Percentiles rank a stretch among this genome's conserved stretches.
These are phyloP conservation scores for Hibiscus tridactylites DNA, from an alignment of 345 rosid genomes.

Conservation along the genomic window DNA sequence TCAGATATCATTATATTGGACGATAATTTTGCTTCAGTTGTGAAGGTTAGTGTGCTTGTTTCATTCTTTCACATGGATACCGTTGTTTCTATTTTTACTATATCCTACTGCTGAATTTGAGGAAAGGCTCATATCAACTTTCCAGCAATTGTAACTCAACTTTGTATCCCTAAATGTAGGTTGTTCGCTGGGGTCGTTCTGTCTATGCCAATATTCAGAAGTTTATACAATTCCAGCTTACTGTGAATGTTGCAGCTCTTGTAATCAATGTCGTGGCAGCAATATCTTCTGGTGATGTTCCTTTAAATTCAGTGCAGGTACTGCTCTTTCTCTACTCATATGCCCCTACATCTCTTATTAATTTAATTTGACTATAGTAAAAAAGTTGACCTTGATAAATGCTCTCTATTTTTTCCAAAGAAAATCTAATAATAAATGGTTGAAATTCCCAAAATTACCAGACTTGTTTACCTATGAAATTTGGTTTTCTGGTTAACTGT, in stretches of 20 bases:
- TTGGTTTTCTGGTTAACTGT: neutral
- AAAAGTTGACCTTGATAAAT: too few relatives aligned
- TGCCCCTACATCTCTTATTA: neutral
- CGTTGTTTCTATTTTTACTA: neutral
- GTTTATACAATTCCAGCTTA: constrained; percentile 93
- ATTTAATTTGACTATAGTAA: too few relatives aligned
- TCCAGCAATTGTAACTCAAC: neutral
- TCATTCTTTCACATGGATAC: neutral
- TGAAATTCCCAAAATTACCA: neutral
- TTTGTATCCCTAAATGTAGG: constrained; percentile 37
- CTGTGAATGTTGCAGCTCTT: constrained; percentile 93
- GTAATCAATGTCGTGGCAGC: constrained; percentile 89
- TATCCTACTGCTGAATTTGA: neutral
- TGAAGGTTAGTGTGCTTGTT: constrained; percentile 51
- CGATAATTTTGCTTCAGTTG: constrained; percentile 94
- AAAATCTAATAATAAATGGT: too few relatives aligned
- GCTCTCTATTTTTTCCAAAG: too few relatives aligned
- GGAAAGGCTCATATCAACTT: neutral
- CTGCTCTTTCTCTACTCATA: constrained; percentile 12
- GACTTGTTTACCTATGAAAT: neutral
- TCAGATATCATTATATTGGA: constrained; percentile 93
- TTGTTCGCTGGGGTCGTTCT: constrained; percentile 99
- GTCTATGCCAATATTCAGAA: constrained; percentile 97
- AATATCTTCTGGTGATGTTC: constrained; percentile 80
- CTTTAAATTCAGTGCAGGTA: constrained; percentile 92